Evolutionary conservation across 2,329 filamentous ascomycete species (phyloP), one percentile per base, ranked within the genome.

Genomic region (Fusarium camptoceras): DNA sequence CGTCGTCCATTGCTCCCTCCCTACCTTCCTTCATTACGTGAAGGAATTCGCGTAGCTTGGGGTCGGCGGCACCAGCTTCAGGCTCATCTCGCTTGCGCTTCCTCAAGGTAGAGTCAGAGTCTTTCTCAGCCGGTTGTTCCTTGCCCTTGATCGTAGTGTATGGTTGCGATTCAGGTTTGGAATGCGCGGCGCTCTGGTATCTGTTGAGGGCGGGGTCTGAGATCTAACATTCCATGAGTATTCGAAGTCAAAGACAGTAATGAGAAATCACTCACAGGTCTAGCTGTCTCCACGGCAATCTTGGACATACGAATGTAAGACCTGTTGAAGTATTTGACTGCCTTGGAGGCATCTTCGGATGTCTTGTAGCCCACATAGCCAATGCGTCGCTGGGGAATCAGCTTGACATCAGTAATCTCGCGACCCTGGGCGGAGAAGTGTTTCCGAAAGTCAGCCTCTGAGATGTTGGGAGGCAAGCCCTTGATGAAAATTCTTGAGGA

Each of bases 251-350:
- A 46, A 71, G 73, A 70, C 55, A 72, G 55, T 43, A 42, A 51
- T 34, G 39, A 54, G 51, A 48, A 57, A 44, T 50, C 42, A 78
- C 85, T 77, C 78, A 97, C 92, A 64, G 96, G 91, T 79, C 88
- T 91, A 59, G 96, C 96, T 76, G 96, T 83, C 83, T 98, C 94
- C 67, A 98, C 96, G 30, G 87, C 87, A 76, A 99, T 94, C 83
- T 91, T 97, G 61, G 94, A 97, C 92, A 98, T 96, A 75, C 94
- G 93, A 76, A 99, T 94, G 81, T 94, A 99, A 69, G 94, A 91
- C 79, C 89, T 93, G 85, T 99, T 94, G 86, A 98, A 98, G 84
- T 97, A 97, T 81, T 93, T 94, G 78, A 97, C 92, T 46, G 96
- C 95, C 77, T 90, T 88, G 60, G 88, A 85, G 59, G 96, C 96